phyloP scores from a whole-genome alignment of 2,329 filamentous ascomycete genomes.

The Botrytis galanthina region DNA sequence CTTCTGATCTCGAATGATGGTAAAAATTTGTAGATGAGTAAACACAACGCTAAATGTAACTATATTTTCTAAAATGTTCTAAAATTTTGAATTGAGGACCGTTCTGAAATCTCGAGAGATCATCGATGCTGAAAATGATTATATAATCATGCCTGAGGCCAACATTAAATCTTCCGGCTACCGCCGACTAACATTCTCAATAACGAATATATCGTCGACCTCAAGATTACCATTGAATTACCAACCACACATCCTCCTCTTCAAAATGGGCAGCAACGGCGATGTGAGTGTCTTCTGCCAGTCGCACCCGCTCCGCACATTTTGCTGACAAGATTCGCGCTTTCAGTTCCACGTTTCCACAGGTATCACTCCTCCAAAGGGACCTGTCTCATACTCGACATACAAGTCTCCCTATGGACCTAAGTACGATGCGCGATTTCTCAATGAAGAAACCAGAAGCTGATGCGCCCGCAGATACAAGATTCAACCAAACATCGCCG shows the following conservation, averaged over 20 bases:
- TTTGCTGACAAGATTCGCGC: constrained; percentile 1
- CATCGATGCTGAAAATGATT: background rate
- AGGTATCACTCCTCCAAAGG: constrained; percentile 26
- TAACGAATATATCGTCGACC: constrained; percentile 8
- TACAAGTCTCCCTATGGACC: constrained; percentile 66
- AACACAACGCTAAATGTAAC: background rate
- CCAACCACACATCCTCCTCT: background rate
- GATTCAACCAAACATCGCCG: constrained; percentile 54
- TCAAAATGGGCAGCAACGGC: constrained; percentile 17
- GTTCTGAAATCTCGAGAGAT: background rate
- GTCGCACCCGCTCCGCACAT: background rate
- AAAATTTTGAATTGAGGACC: background rate
- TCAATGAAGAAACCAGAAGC: constrained; percentile 12
- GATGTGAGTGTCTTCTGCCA: constrained; percentile 5
- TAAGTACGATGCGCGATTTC: constrained; percentile 50
- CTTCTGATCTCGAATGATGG: too few species aligned
- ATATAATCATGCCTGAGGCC: constrained; percentile 10
- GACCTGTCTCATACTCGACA: constrained; percentile 28
- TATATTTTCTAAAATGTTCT: background rate
- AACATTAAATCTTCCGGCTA: constrained; percentile 8
- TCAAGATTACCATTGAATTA: constrained; percentile 14
- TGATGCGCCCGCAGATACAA: constrained; percentile 50
- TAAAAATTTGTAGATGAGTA: background rate
- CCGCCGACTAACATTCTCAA: constrained; percentile 21
- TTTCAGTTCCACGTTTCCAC: constrained; percentile 28